phyloP scores from a whole-genome alignment of 192 early-diverging fungal species.

The Entomortierella chlamydospora region DNA sequence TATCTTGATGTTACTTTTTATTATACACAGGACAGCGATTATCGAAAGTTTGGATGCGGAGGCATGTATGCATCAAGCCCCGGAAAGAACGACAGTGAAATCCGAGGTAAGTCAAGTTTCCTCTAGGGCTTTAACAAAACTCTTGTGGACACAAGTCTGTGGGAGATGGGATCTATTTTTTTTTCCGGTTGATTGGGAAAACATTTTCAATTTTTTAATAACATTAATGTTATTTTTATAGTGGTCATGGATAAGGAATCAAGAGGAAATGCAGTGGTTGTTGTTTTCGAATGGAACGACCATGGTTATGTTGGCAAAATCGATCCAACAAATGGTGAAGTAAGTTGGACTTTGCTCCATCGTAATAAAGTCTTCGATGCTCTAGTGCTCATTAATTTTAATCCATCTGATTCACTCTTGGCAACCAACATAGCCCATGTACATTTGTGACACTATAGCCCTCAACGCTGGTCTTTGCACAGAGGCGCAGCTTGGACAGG shows the following conservation, averaged over 20 bases:
- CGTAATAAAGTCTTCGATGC: no score
- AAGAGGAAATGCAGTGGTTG: constrained; percentile 52
- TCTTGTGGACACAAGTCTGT: no score
- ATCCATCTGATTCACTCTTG: not conserved
- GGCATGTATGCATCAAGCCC: constrained; percentile 36
- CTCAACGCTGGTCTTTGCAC: constrained; percentile 66
- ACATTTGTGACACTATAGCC: constrained; percentile 68
- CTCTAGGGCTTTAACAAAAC: no score
- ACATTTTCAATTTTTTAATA: not conserved
- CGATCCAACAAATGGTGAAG: constrained; percentile 22
- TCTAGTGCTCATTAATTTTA: not conserved
- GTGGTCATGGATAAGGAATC: constrained; percentile 48
- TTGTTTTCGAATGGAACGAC: constrained; percentile 63
- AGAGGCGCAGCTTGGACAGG: constrained; percentile 61
- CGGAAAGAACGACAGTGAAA: constrained; percentile 32
- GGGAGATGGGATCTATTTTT: not conserved
- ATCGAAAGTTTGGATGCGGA: constrained; percentile 7
- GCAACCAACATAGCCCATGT: constrained; percentile 31
- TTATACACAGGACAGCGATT: constrained; percentile 18
- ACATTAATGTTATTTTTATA: constrained; percentile 3
- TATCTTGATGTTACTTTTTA: not conserved
- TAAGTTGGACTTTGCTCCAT: constrained; percentile 3
- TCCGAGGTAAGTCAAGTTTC: constrained; percentile 17
- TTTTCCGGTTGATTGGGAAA: no score
- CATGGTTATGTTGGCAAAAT: constrained; percentile 53